A percentile compares a stretch with the other conserved stretches of the same genome.
Conservation (phyloP, 805 yeast species). For the Metschnikowia koreensis region DNA sequence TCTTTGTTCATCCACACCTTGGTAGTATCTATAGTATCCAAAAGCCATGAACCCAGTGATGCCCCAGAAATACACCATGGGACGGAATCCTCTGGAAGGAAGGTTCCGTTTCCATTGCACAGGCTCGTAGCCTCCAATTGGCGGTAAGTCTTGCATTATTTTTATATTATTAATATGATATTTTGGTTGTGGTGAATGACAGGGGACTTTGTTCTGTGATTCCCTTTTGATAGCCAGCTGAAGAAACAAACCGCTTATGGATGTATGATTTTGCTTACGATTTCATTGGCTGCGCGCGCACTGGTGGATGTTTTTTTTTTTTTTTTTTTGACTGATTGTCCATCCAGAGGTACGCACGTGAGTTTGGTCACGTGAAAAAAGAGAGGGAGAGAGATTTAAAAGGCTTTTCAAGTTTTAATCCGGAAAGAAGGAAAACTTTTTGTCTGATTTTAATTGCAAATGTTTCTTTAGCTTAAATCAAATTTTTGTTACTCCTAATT, state of each 20-base stretch:
- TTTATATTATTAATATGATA: neutral
- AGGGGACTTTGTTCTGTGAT: neutral
- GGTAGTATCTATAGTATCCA: slow-evolving; percentile 66
- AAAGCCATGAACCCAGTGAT: slow-evolving; percentile 62
- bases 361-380: too few relatives aligned
- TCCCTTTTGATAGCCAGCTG: neutral
- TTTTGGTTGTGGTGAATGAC: neutral
- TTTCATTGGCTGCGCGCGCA: slow-evolving; percentile 18
- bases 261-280: slow-evolving; percentile 10
- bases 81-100: slow-evolving; percentile 83
- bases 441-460: too few relatives aligned
- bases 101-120: slow-evolving; percentile 87
- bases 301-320: neutral
- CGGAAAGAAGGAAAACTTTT: too few relatives aligned
- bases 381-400: too few relatives aligned
- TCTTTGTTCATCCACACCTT: slow-evolving; percentile 71
- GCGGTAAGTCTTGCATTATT: slow-evolving; percentile 77
- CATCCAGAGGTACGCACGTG: too few relatives aligned
- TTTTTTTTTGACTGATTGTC: neutral
- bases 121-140: slow-evolving; percentile 80
- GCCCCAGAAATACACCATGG: slow-evolving; percentile 65
- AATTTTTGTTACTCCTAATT: too few relatives aligned
- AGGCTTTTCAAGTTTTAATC: too few relatives aligned
- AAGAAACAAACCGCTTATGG: neutral
- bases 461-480: too few relatives aligned